Percentiles rank a stretch among this genome's conserved stretches.
These are phyloP conservation scores for Podaxis carcinomalis DNA, from an alignment of 768 basidiomycete genomes.

Conservation along the genomic window DNA sequence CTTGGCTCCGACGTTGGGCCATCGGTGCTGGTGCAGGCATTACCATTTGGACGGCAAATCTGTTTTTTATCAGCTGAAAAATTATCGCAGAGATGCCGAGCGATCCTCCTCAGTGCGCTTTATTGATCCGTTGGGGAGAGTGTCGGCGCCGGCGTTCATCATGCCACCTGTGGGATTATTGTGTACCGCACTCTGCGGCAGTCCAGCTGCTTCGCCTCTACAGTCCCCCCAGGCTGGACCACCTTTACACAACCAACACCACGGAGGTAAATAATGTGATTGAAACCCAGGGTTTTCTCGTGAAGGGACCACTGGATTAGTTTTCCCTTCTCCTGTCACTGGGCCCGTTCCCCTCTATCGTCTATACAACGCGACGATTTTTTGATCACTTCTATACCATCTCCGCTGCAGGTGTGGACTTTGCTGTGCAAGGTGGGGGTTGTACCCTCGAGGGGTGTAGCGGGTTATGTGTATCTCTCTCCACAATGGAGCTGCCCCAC, in stretches of 20 bases:
- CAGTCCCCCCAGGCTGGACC: neutral
- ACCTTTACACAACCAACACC: neutral
- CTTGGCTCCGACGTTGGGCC: no score
- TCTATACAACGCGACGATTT: neutral
- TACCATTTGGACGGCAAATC: no score
- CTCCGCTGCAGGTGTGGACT: neutral
- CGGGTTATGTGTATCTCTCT: conserved; percentile 13
- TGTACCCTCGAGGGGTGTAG: conserved; percentile 12
- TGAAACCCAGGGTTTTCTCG: neutral
- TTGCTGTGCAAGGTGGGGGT: neutral
- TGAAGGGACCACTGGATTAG: neutral
- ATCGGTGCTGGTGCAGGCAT: no score
- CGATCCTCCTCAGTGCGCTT: no score
- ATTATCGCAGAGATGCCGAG: no score
- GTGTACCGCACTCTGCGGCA: neutral
- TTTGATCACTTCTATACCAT: conserved; percentile 14
- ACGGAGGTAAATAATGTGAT: neutral
- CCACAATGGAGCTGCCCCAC: conserved; percentile 9
- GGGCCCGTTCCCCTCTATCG: conserved; percentile 10
- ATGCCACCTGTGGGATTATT: neutral
- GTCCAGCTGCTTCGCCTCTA: neutral
- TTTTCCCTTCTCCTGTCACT: neutral
- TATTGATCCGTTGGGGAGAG: no score
- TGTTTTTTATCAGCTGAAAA: no score
- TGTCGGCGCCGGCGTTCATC: no score